A percentile compares a stretch with the other conserved stretches of the same genome.
Evolutionary conservation across 2,329 filamentous ascomycete genomes (phyloP).

Genomic region (Aspergillus melleus): DNA sequence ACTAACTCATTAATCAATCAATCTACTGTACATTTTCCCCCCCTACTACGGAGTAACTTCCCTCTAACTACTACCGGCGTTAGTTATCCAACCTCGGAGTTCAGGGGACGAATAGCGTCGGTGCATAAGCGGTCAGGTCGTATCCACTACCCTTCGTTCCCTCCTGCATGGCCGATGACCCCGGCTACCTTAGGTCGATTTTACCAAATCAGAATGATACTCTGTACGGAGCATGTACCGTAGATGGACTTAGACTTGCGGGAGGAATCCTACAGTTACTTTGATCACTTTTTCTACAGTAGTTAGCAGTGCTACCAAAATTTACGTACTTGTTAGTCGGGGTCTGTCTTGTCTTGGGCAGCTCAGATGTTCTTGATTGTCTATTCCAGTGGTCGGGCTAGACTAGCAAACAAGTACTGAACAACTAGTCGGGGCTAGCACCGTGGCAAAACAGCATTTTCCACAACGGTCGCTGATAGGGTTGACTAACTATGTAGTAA

Average conservation of each 20-base stretch:
- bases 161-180: not conserved
- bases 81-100: not conserved
- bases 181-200: not conserved
- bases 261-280: not conserved
- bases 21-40: too few species aligned
- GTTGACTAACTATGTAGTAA: too few species aligned
- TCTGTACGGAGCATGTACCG: not conserved
- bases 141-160: not conserved
- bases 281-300: too few species aligned
- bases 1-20: not conserved
- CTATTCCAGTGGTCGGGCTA: too few species aligned
- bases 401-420: too few species aligned
- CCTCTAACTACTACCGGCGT: too few species aligned
- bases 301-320: too few species aligned
- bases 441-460: constrained; percentile 1
- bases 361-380: too few species aligned
- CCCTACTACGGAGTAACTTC: too few species aligned
- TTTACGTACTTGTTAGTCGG: too few species aligned
- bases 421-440: not conserved
- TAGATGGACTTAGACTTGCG: not conserved
- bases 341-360: too few species aligned
- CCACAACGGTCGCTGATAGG: not conserved
- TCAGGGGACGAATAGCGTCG: not conserved
- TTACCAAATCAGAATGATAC: not conserved
- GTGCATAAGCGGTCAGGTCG: not conserved